Percentiles rank a stretch among this genome's conserved stretches.
These are phyloP conservation scores for Lactifluus piperatus DNA, from an alignment of 768 basidiomycete species.

Conservation along the genomic window DNA sequence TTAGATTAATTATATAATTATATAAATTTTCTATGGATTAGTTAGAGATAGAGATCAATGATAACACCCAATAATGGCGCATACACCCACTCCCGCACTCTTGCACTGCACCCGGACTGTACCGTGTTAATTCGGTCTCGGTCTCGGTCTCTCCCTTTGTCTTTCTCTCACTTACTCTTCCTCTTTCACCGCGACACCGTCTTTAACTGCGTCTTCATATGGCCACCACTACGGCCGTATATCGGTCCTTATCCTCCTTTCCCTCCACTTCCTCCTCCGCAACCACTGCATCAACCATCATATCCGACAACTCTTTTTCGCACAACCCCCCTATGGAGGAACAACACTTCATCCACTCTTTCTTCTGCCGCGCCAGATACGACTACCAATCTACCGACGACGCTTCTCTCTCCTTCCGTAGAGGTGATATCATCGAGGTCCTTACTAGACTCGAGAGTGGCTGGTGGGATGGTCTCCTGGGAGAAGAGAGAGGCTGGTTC, in stretches of 20 bases:
- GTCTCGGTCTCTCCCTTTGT: too few relatives aligned
- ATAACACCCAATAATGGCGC: too few relatives aligned
- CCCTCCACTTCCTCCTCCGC: too few relatives aligned
- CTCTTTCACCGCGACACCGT: too few relatives aligned
- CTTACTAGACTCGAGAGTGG: slow-evolving; percentile 85
- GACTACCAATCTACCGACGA: slow-evolving; percentile 84
- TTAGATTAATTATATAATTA: too few relatives aligned
- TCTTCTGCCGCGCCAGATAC: slow-evolving; percentile 89
- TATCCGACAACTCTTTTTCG: not conserved
- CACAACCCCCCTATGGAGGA: slow-evolving; percentile 26
- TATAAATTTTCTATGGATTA: too few relatives aligned
- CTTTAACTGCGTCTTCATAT: too few relatives aligned
- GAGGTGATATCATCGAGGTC: slow-evolving; percentile 90
- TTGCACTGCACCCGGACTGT: too few relatives aligned
- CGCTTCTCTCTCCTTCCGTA: slow-evolving; percentile 81
- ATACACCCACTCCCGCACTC: too few relatives aligned
- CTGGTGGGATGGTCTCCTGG: slow-evolving; percentile 96
- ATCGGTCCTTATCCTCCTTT: not conserved
- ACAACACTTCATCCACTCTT: slow-evolving; percentile 54
- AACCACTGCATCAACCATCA: not conserved
- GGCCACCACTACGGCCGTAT: not conserved
- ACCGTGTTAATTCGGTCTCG: too few relatives aligned
- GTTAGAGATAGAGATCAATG: too few relatives aligned
- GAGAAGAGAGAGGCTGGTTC: slow-evolving; percentile 91
- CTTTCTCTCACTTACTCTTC: too few relatives aligned